Percentiles rank a stretch among this genome's conserved stretches.
Conservation (phyloP, 805 yeast genomes). For the Ogataea glucozyma region DNA sequence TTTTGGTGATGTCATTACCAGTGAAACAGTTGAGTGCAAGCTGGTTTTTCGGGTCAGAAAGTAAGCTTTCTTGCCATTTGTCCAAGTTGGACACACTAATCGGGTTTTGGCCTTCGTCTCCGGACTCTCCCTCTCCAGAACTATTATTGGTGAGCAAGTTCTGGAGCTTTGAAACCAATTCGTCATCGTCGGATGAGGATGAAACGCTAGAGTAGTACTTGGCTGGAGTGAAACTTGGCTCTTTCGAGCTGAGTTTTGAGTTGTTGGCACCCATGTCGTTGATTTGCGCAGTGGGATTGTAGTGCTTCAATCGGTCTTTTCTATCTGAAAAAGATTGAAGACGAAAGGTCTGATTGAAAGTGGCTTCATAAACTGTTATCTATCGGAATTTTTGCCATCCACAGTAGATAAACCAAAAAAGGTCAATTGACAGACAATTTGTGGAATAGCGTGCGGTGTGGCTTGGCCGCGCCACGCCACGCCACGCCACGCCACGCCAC, state of each 20-base stretch:
- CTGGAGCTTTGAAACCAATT: slow-evolving; percentile 34
- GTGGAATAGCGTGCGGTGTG: too few relatives aligned
- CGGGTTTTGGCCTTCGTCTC: slow-evolving; percentile 28
- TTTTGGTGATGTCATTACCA: slow-evolving; percentile 43
- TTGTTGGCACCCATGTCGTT: slow-evolving; percentile 31
- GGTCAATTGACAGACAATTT: too few relatives aligned
- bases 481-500: too few relatives aligned
- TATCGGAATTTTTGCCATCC: slow-evolving; percentile 3
- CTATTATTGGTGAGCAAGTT: slow-evolving; percentile 17
- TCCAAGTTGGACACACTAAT: slow-evolving; percentile 36
- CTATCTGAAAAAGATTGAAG: neutral
- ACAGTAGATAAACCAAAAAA: too few relatives aligned
- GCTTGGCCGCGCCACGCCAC: too few relatives aligned
- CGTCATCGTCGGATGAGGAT: slow-evolving; percentile 29
- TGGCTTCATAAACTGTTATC: neutral
- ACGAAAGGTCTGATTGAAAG: neutral
- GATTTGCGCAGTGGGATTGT: neutral
- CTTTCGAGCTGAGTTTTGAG: slow-evolving; percentile 22
- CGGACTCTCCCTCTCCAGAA: slow-evolving; percentile 13
- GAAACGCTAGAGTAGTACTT: slow-evolving; percentile 10
- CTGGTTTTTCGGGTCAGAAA: slow-evolving; percentile 48
- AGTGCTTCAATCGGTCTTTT: neutral
- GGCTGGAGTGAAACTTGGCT: slow-evolving; percentile 24
- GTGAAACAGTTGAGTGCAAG: slow-evolving; percentile 57
- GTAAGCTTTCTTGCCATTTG: slow-evolving; percentile 48